Conservation (phyloP, 768 basidiomycete species). For the Phylloporus sp. region DNA sequence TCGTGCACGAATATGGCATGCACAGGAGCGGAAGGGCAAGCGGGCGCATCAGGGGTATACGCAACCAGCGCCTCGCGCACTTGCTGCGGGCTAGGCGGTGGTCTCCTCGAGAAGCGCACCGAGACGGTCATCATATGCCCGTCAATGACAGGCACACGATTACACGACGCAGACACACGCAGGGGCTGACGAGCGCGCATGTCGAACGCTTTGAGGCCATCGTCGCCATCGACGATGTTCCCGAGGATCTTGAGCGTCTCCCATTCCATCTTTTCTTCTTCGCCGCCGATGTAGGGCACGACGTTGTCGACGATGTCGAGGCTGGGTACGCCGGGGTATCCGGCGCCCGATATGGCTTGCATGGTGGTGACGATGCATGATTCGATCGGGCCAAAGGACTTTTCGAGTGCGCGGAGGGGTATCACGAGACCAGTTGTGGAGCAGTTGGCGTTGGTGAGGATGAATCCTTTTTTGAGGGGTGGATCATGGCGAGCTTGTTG, state of each 20-base stretch:
- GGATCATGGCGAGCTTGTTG: slow-evolving; percentile 69
- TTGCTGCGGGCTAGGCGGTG: slow-evolving; percentile 82
- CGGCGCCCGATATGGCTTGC: slow-evolving; percentile 96
- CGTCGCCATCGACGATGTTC: slow-evolving; percentile 56
- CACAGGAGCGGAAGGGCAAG: slow-evolving; percentile 80
- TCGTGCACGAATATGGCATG: slow-evolving; percentile 90
- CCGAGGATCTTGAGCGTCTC: slow-evolving; percentile 97
- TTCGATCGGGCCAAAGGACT: slow-evolving; percentile 91
- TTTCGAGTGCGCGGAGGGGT: slow-evolving; percentile 87
- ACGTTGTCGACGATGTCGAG: slow-evolving; percentile 96
- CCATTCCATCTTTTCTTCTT: slow-evolving; percentile 99
- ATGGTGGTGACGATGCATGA: slow-evolving; percentile 89
- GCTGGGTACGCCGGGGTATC: slow-evolving; percentile 90
- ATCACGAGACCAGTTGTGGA: slow-evolving; percentile 91
- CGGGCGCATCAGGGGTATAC: slow-evolving; percentile 73
- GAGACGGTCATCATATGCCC: slow-evolving; percentile 92
- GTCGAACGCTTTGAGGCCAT: slow-evolving; percentile 64
- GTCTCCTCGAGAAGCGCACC: slow-evolving; percentile 71
- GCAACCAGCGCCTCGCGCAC: slow-evolving; percentile 73
- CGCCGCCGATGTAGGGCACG: slow-evolving; percentile 89
- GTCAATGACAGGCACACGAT: slow-evolving; percentile 92
- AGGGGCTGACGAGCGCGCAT: slow-evolving; percentile 77
- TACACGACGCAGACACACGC: slow-evolving; percentile 89
- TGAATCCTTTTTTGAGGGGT: slow-evolving; percentile 78
- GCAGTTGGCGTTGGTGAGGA: slow-evolving; percentile 98